Base-by-base conservation (phyloP, 495 filamentous ascomycete genomes). In the Penicillium flavigenum region DNA sequence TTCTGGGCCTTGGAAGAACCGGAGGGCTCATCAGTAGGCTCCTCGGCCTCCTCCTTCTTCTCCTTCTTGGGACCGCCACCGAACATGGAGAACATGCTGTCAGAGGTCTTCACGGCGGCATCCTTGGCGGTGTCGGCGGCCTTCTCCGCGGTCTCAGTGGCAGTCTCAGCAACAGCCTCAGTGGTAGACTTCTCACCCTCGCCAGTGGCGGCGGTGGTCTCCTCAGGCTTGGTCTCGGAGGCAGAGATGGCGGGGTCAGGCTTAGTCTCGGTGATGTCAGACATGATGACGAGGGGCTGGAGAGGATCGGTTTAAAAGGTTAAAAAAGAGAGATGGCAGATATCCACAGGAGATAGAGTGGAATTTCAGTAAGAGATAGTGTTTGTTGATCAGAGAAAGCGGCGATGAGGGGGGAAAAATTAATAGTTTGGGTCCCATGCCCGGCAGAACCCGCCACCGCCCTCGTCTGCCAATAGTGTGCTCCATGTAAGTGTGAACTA, bases 1-100 rank as follows among this genome's bases (percentile, higher is more conserved):
- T 92, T 92, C 70, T 88, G 81, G 47, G 87, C 86, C 82, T 96
- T 96, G 59, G 90, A 86, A 73, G 86, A 89, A 57, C 92, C 92
- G 64, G 89, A 93, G 66, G 83, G 85, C 72, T 97, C 91, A 59
- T 86, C 82, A 58, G 84, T 85, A 29, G 81, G 84, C 34, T 91
- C 89, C 17, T 87, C 90, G 58, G 85, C 77, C 72, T 90, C 90
- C 71, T 91, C 88, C 83, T 92, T 95, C 76, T 83, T 83, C 67
- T 88, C 85, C 69, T 86, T 86, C 72, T 90, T 92, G 50, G 91
- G 89, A 17, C 87, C 87, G 53, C 92, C 92, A 58, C 94, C 94
- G 72, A 98, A 98, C 94, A 98, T 98, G 70, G 88, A 89, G 80
- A 96, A 98, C 51, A 98, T 87, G 67, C 76, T 87, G 65, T 86